Percentiles rank a stretch among this genome's conserved stretches.
These are phyloP conservation scores for Pleurotus cornucopiae DNA, from an alignment of 768 basidiomycete genomes.

Conservation along the genomic window DNA sequence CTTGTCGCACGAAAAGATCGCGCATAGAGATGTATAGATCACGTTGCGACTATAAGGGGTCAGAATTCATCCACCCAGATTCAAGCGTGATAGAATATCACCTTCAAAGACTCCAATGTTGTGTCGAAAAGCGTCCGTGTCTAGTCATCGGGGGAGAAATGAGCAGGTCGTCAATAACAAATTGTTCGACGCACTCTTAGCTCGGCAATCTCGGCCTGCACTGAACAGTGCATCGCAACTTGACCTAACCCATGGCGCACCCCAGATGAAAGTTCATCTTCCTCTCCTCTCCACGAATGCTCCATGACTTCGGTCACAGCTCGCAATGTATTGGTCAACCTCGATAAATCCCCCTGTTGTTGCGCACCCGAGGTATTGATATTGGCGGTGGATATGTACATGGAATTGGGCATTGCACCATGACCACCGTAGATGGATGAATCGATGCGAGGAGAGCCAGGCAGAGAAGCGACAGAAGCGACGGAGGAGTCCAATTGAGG, in stretches of 20 bases:
- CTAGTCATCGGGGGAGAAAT: constrained; percentile 27
- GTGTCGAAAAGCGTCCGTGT: constrained; percentile 58
- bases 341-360: constrained; percentile 73
- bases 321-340: constrained; percentile 78
- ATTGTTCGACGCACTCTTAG: constrained; percentile 49
- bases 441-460: constrained; percentile 28
- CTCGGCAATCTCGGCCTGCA: constrained; percentile 72
- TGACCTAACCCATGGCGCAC: constrained; percentile 67
- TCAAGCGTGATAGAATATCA: constrained; percentile 19
- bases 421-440: constrained; percentile 27
- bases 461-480: constrained; percentile 2
- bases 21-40: constrained; percentile 85
- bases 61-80: constrained; percentile 10
- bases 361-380: constrained; percentile 18
- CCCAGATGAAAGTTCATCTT: constrained; percentile 76
- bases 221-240: constrained; percentile 64
- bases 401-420: constrained; percentile 18
- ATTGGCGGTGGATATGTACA: constrained; percentile 23
- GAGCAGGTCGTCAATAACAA: neutral
- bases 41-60: constrained; percentile 54
- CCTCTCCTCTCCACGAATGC: constrained; percentile 79
- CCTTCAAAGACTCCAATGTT: constrained; percentile 77
- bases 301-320: constrained; percentile 76
- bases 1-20: constrained; percentile 83
- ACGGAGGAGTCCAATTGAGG: constrained; percentile 37